These are phyloP conservation scores for Tulasnella sp. DNA, from an alignment of 768 basidiomycete species.

Conservation along the genomic window DNA sequence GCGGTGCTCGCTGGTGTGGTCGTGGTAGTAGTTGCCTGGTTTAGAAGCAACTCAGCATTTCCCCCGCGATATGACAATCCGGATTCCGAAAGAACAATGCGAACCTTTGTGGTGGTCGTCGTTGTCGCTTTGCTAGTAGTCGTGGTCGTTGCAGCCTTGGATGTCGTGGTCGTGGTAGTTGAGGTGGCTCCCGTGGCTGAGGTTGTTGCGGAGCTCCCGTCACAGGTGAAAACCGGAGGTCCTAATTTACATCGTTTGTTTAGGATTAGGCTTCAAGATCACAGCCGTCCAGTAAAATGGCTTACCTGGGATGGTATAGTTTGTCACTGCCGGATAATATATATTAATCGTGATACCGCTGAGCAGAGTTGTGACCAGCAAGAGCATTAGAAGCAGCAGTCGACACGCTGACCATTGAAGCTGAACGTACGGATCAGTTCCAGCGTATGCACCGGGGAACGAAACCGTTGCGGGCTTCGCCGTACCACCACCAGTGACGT, in stretches of 20 bases:
- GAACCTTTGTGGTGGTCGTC: too few relatives aligned
- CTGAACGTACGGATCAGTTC: conserved; percentile 6
- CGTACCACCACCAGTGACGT: conserved; percentile 29
- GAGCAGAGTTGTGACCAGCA: background rate
- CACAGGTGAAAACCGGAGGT: conserved; percentile 7
- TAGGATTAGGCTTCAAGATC: background rate
- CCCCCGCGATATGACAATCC: too few relatives aligned
- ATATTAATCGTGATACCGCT: conserved; percentile 12
- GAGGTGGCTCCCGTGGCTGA: conserved; percentile 3
- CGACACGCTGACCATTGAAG: too few relatives aligned
- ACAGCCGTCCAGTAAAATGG: background rate
- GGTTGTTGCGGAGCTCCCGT: background rate
- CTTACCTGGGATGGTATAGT: conserved; percentile 13
- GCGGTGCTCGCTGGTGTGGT: background rate
- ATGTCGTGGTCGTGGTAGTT: background rate
- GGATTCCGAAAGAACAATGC: too few relatives aligned
- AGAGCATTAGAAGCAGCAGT: too few relatives aligned
- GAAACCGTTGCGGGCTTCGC: conserved; percentile 18
- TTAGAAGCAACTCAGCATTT: too few relatives aligned
- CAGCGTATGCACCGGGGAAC: conserved; percentile 21
- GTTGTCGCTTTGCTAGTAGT: background rate
- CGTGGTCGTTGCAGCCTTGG: background rate
- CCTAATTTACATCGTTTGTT: background rate
- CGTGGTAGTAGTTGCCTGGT: background rate
- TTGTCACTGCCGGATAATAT: conserved; percentile 12